Evolutionary conservation across 2,329 filamentous ascomycete species (phyloP).

Genomic region (Diaporthe caulivora): DNA sequence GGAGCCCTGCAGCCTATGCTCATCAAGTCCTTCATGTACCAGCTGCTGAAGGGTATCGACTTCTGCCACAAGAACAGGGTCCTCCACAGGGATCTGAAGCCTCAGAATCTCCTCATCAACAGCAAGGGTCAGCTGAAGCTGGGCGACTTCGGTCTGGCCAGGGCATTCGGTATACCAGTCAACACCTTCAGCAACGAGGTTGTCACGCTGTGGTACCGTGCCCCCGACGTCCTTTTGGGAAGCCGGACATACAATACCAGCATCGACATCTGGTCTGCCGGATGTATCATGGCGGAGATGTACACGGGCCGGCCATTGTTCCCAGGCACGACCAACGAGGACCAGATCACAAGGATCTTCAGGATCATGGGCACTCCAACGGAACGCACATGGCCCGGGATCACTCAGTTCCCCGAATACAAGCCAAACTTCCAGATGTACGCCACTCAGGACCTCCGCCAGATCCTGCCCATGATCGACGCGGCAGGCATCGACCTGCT

Average conservation of each 20-base stretch:
- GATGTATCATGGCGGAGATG: constrained; percentile 99
- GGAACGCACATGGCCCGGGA: constrained; percentile 94
- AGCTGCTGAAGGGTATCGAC: constrained; percentile 93
- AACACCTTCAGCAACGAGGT: constrained; percentile 99
- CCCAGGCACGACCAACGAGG: constrained; percentile 97
- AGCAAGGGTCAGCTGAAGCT: constrained; percentile 90
- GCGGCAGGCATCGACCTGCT: constrained; percentile 87
- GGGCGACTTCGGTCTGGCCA: constrained; percentile 92
- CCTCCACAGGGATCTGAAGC: constrained; percentile 94
- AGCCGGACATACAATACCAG: constrained; percentile 99
- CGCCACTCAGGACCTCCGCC: constrained; percentile 88
- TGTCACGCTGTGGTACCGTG: constrained; percentile 97
- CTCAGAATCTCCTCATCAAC: constrained; percentile 96
- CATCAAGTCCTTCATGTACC: constrained; percentile 99
- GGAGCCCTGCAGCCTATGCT: constrained; percentile 89
- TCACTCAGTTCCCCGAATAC: constrained; percentile 97
- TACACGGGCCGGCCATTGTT: constrained; percentile 96
- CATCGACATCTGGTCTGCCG: constrained; percentile 99
- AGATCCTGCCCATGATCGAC: constrained; percentile 92
- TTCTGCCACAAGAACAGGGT: constrained; percentile 99
- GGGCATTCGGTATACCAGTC: constrained; percentile 95
- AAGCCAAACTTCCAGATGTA: constrained; percentile 96
- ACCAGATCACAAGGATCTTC: constrained; percentile 97
- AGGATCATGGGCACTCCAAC: constrained; percentile 98
- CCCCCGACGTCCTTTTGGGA: constrained; percentile 93